phyloP scores from a whole-genome alignment of 208 protist genomes.

The Tritrichomonas musculus region DNA sequence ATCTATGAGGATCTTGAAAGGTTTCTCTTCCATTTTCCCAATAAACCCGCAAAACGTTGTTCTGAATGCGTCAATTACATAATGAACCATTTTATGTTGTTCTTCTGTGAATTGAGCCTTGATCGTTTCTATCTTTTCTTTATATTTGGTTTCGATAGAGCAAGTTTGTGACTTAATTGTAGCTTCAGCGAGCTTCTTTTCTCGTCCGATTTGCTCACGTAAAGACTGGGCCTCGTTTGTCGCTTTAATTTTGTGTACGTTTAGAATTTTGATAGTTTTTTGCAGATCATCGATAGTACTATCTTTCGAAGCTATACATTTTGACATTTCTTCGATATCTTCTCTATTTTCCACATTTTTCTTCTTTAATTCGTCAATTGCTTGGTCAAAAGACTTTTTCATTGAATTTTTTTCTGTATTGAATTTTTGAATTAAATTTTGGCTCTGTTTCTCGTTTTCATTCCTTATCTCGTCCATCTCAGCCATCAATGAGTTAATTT shows the following conservation, averaged over 20 bases:
- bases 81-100: neutral
- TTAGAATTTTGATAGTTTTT: neutral
- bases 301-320: neutral
- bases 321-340: neutral
- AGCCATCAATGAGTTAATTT: too few species aligned
- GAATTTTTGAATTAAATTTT: too few species aligned
- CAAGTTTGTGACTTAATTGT: neutral
- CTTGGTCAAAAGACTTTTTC: too few species aligned
- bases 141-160: neutral
- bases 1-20: neutral
- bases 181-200: neutral
- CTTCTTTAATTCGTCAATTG: neutral
- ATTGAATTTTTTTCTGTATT: too few species aligned
- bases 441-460: too few species aligned
- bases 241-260: neutral
- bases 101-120: neutral
- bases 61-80: neutral
- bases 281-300: neutral
- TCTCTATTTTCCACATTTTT: neutral
- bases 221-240: neutral
- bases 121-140: neutral
- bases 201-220: neutral
- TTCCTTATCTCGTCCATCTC: too few species aligned
- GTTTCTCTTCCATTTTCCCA: neutral
- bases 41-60: neutral